Conservation (phyloP, 371 early-diverging fungal genomes). For the Lichtheimia ramosa region DNA sequence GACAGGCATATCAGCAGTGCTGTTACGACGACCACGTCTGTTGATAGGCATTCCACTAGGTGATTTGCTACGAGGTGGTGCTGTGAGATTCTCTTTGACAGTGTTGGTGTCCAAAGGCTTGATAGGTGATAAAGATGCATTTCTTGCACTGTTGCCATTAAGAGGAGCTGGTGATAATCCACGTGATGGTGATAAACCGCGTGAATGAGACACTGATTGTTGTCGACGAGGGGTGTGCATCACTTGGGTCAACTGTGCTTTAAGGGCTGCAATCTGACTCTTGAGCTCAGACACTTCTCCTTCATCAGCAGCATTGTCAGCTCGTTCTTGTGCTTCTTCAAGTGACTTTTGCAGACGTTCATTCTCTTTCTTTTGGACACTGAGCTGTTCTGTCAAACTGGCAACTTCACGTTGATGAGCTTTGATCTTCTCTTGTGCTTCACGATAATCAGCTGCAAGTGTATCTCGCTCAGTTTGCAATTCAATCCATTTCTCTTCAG, state of each 20-base stretch:
- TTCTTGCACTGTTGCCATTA: constrained; percentile 18
- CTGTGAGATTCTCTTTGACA: constrained; percentile 13
- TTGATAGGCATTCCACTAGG: constrained; percentile 19
- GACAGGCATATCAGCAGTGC: constrained; percentile 37
- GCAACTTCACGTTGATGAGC: constrained; percentile 67
- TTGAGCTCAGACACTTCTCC: constrained; percentile 45
- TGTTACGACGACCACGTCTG: constrained; percentile 40
- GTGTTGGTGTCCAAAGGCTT: constrained; percentile 22
- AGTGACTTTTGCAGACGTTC: constrained; percentile 54
- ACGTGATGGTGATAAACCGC: constrained; percentile 27
- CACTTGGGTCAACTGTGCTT: constrained; percentile 48
- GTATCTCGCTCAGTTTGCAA: constrained; percentile 53
- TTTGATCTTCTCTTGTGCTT: constrained; percentile 55
- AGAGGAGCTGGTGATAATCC: constrained; percentile 34
- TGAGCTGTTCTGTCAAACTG: constrained; percentile 58
- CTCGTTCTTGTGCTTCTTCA: constrained; percentile 37
- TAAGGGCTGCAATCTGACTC: constrained; percentile 48
- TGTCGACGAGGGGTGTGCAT: constrained; percentile 39
- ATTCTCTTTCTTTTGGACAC: constrained; percentile 67
- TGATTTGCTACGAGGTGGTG: constrained; percentile 12
- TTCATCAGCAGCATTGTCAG: constrained; percentile 35
- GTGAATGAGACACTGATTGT: constrained; percentile 17
- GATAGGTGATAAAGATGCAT: constrained; percentile 33
- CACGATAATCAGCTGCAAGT: constrained; percentile 45
- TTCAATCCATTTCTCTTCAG: constrained; percentile 58